Evolutionary conservation across 345 rosid genomes (phyloP).

Genomic region (Camelina sativa): DNA sequence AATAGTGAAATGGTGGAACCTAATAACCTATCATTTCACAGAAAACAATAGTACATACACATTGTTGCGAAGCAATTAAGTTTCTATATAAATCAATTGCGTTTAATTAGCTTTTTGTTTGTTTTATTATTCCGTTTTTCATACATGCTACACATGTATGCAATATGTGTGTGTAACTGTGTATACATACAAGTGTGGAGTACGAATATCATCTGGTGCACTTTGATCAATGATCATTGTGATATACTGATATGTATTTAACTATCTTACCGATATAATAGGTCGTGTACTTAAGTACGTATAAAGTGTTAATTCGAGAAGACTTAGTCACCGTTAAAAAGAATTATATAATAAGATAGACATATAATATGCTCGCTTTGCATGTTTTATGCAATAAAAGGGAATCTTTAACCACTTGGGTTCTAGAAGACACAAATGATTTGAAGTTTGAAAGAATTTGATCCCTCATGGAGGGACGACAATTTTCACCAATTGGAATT

Average conservation of each 20-base stretch:
- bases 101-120: not conserved
- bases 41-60: not conserved
- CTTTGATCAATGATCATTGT: conserved; percentile 1
- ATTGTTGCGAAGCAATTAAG: conserved; percentile 11
- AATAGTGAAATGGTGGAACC: conserved; percentile 22
- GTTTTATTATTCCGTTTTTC: not conserved
- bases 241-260: not conserved
- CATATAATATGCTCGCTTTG: conserved; percentile 30
- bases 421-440: conserved; percentile 48
- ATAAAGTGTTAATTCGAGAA: not conserved
- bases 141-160: not conserved
- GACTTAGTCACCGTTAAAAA: not conserved
- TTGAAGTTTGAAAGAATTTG: conserved; percentile 47
- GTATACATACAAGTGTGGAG: not conserved
- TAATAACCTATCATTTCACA: conserved; percentile 25
- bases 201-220: conserved; percentile 3
- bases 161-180: not conserved
- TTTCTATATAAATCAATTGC: not conserved
- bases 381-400: conserved; percentile 26
- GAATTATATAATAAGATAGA: conserved; percentile 2
- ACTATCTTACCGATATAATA: not conserved
- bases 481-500: conserved; percentile 41
- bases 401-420: conserved; percentile 46
- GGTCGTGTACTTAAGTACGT: not conserved
- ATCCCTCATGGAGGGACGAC: conserved; percentile 44